Conservation (phyloP, 2,329 filamentous ascomycete species). For the Calonectria ilicicola region DNA sequence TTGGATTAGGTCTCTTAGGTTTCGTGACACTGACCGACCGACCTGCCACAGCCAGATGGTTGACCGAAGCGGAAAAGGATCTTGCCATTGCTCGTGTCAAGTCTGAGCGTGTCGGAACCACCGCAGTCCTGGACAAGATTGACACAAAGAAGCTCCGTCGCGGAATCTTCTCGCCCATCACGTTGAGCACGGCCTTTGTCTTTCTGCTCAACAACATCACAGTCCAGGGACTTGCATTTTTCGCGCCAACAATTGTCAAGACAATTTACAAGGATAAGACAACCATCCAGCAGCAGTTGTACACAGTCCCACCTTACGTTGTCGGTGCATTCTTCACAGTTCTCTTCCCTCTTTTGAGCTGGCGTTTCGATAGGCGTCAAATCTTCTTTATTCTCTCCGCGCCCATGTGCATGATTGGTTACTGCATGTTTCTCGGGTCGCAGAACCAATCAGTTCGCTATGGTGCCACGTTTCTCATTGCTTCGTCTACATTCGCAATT, state of each 20-base stretch:
- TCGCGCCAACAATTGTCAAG: constrained; percentile 75
- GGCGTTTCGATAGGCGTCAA: constrained; percentile 68
- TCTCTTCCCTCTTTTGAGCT: constrained; percentile 70
- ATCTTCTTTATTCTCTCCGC: constrained; percentile 70
- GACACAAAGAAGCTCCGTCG: constrained; percentile 10
- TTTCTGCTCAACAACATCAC: constrained; percentile 57
- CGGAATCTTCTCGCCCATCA: constrained; percentile 13
- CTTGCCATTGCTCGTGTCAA: constrained; percentile 16
- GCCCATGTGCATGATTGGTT: constrained; percentile 75
- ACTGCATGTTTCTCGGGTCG: constrained; percentile 76
- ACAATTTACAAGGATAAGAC: constrained; percentile 70
- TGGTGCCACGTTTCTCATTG: constrained; percentile 76
- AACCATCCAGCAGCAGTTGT: constrained; percentile 73
- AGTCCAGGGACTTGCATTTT: constrained; percentile 78
- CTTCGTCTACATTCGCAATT: constrained; percentile 71
- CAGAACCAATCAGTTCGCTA: constrained; percentile 67
- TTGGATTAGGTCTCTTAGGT: constrained; percentile 1
- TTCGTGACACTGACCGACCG: constrained; percentile 10
- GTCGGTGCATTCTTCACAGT: constrained; percentile 76
- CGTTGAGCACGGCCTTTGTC: constrained; percentile 1
- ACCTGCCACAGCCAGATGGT: constrained; percentile 11
- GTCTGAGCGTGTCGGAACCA: constrained; percentile 17
- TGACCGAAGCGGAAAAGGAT: constrained; percentile 10
- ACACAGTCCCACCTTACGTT: constrained; percentile 77
- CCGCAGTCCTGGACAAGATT: constrained; percentile 11